Base-by-base conservation (phyloP, 2,329 filamentous ascomycete genomes). In the Pyricularia grisea region DNA sequence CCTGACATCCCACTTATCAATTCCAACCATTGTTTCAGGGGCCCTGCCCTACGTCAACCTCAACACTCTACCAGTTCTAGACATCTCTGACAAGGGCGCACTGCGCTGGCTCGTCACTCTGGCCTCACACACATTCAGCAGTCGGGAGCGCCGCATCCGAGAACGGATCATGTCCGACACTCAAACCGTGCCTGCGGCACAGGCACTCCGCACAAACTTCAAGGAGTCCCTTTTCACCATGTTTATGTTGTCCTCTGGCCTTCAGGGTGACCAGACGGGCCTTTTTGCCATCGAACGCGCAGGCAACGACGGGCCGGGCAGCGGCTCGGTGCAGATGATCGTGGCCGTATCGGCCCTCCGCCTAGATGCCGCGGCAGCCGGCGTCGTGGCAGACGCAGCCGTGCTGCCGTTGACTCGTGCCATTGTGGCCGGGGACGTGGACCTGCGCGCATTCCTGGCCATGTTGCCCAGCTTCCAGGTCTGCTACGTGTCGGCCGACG, bases 151-250 rank as follows among this genome's bases (percentile, higher is more conserved):
- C 68, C 68, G 67, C 2, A 68, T 81, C 1, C 79, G 81, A 3
- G 74, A 78, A 0, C 69, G 72, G 1, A 68, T 72, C 4, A 71
- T 72, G n/a, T 72, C 78, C 20, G 60, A 63, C 25, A 63, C 60
- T 12, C 2, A 17, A 28, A 63, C 23, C 12, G 23, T 63, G 60
- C 4, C 60, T 2, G 11, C 60, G 3, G 70, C 75, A 5, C 60
- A 74, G 0, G 76, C 80, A 3, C 69, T 75, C 3, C 78, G 81
- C 0, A 73, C 82, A 67, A 81, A 82, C 72, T 81, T 85, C 74
- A 85, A 85, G 70, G 81, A 84, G 70, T 81, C 82, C 0, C 68
- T 85, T 12, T 81, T 81, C 69, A 79, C 79, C 42, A 80, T 85
- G 73, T 81, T 83, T 71, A 82, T 81, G 79, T 70, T 82, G 30